Percentiles rank a stretch among this genome's conserved stretches.
phyloP scores from a whole-genome alignment of 2,329 filamentous ascomycete species.

The Aplosporella prunicola region DNA sequence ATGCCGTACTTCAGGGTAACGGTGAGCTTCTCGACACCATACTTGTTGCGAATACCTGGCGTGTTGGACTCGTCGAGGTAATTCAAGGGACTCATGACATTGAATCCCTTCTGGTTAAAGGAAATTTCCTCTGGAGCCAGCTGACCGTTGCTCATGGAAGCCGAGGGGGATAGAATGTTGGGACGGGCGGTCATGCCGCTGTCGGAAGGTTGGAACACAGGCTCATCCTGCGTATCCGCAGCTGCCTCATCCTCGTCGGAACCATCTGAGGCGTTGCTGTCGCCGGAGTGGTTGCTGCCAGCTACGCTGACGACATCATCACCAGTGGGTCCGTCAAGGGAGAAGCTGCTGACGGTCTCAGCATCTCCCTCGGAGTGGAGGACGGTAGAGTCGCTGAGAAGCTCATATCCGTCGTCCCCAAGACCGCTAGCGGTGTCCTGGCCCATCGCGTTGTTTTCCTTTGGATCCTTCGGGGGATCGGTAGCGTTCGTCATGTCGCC shows the following conservation, averaged over 20 bases:
- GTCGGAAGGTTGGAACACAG: conserved; percentile 10
- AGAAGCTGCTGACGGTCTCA: conserved; percentile 9
- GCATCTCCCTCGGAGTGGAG: conserved; percentile 7
- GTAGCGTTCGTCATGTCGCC: too few species aligned
- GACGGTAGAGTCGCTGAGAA: background rate
- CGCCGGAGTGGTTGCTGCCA: background rate
- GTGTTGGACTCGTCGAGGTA: too few species aligned
- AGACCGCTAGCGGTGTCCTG: background rate
- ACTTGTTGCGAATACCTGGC: too few species aligned
- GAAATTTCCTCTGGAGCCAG: too few species aligned
- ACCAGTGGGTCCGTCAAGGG: conserved; percentile 2
- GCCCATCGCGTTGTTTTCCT: background rate
- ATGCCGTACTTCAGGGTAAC: too few species aligned
- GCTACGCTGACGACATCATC: conserved; percentile 8
- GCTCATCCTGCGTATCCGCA: background rate
- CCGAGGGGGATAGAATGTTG: conserved; percentile 5
- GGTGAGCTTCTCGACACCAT: too few species aligned
- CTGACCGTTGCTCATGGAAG: too few species aligned
- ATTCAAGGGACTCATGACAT: too few species aligned
- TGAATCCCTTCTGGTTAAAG: too few species aligned
- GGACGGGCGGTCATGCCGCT: conserved; percentile 5
- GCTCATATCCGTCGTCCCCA: background rate
- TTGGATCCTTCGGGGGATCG: too few species aligned
- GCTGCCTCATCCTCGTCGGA: conserved; percentile 2
- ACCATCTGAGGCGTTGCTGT: background rate